These are phyloP conservation scores for Populus nigra DNA, from an alignment of 345 rosid genomes.

Conservation along the genomic window DNA sequence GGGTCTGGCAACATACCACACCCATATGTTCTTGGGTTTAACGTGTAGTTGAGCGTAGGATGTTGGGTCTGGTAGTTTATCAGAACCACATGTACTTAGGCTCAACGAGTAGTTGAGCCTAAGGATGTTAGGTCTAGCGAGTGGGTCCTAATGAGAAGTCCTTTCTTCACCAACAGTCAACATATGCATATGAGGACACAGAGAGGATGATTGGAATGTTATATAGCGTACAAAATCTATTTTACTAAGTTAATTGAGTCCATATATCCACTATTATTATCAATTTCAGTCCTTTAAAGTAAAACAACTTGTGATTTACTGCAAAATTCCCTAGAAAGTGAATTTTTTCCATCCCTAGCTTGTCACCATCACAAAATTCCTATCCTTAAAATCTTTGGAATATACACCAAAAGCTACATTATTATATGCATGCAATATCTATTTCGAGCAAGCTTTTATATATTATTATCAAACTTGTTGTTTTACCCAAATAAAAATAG, in stretches of 20 bases:
- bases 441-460: too few species aligned
- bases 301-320: background rate
- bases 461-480: too few species aligned
- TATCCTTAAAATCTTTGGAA: background rate
- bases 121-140: too few species aligned
- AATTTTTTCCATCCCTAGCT: background rate
- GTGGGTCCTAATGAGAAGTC: too few species aligned
- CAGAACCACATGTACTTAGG: too few species aligned
- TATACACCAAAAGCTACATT: too few species aligned
- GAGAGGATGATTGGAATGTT: background rate
- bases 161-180: background rate
- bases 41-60: too few species aligned
- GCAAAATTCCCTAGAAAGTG: background rate
- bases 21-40: too few species aligned
- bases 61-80: accelerated
- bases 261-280: too few species aligned
- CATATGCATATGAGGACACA: background rate
- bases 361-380: background rate
- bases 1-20: too few species aligned
- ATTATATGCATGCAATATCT: background rate
- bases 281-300: background rate
- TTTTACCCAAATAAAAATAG: too few species aligned
- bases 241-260: background rate
- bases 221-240: background rate
- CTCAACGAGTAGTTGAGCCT: too few species aligned